Base-by-base conservation (phyloP, 345 rosid species). In the Melastoma malabathricum region DNA sequence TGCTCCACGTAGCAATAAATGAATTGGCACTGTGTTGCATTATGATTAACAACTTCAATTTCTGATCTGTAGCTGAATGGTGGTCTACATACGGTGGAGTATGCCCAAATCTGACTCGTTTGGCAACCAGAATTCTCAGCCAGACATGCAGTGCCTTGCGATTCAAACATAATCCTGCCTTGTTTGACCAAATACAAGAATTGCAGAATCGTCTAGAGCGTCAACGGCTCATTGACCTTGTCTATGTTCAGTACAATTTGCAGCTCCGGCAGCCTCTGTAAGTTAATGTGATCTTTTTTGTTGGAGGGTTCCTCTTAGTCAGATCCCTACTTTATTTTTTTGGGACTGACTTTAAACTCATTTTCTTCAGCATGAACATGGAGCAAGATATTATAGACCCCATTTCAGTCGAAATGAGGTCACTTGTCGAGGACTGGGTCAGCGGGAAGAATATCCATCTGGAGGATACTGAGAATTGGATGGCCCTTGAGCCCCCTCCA, bases 1-100 rank as follows among this genome's bases (percentile, higher is more conserved):
- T 29, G 38, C 38, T 29, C 8, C 38, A 29, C 9, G 9, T 29
- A 10, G 9, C 9, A 10, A 29, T 10, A 29, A 6, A 4, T 29
- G 38, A 4, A 29, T 29, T 4, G 38, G 38, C 9, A 29, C n/a
- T n/a, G 9, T 29, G 38, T 29, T 29, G 38, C 38, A 29, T 29
- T 29, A 10, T 5, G 38, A 29, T 29, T 15, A n/a, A 27, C 18
- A 13, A 54, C 16, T 19, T 49, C 38, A 18, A 19, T 3, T 10
- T 50, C 50, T 15, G 3, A 43, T 44, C 20, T 52, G 25, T 57
- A 92, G 98, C 76, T 61, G 98, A 92, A 63, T 87, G 98, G 98
- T 92, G 98, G 98, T 75, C 84, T 57, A 75, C 95, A 8, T 88
- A 82, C 63, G 97, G 94, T 48, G 97, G 89, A 63, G 75, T 85